Conservation (phyloP, 75 land plant genomes). For the Cunninghamia lanceolata region DNA sequence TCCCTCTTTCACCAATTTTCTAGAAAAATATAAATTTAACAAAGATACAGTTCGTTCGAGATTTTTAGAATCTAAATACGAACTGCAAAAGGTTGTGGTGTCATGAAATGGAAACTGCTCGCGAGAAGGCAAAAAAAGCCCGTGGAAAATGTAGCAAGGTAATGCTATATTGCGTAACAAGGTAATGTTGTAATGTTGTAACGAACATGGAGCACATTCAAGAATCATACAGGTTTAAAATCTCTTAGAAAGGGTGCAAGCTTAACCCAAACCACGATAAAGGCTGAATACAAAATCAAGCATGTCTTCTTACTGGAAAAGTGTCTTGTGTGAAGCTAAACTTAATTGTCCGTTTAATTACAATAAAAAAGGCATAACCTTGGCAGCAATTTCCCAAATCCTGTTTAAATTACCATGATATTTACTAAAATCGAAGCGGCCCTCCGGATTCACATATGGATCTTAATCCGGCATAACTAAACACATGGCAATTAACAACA, state of each 20-base stretch:
- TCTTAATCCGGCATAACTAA: background rate
- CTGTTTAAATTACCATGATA: background rate
- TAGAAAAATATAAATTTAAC: background rate
- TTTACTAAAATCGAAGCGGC: background rate
- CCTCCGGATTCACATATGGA: background rate
- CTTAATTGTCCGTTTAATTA: background rate
- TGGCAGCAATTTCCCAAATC: background rate
- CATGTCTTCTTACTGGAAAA: background rate
- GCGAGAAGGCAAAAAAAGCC: background rate
- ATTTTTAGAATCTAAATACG: background rate
- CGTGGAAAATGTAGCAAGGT: no score
- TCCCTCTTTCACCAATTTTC: background rate
- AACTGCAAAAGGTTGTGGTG: background rate
- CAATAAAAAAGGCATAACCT: background rate
- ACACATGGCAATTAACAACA: background rate
- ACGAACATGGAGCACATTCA: background rate
- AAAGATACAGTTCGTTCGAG: background rate
- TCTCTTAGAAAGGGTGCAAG: background rate
- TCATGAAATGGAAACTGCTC: background rate
- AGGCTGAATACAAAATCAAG: background rate
- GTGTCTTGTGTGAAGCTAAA: background rate
- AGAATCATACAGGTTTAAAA: background rate
- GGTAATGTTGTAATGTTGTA: no score
- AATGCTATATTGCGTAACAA: no score
- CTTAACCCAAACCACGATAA: background rate